Evolutionary conservation across 140 eudicot genomes (phyloP), one percentile per base, ranked within the genome.

Genomic region (Flaveria floridana): DNA sequence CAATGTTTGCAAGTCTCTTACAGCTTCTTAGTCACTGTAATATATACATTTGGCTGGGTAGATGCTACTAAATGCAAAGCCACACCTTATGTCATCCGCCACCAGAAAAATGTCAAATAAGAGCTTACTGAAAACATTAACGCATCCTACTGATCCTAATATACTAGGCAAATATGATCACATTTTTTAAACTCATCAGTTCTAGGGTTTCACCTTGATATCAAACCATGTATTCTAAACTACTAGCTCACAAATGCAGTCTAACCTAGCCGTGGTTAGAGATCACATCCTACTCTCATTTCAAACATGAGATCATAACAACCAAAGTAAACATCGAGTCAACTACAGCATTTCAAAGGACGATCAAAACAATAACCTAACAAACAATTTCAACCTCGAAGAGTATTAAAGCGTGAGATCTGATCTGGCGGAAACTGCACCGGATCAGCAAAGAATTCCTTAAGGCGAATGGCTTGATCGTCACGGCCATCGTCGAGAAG

Each of bases 401-500:
- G 96, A 51, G 96, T 73, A 81, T 88, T 91, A 67, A 91, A 88
- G 70, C 96, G 95, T 7, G 99, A 87, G 92, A 95, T 95, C 97
- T 88, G 97, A 85, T 95, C 99, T 37, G 99, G 92, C 28, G 99
- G 97, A 68, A 95, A 95, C 18, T 91, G 97, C 66, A 90, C 42
- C 16, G 95, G 91, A 87, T 95, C 91, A 53, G 95, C 81, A 75
- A 95, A 95, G 76, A 88, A 91, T 30, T 95, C 82, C 75, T 95
- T 95, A 64, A 95, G 96, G 53, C 99, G 97, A 80, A 95, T 95
- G 14, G 99, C 99, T 41, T 86, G 97, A 79, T 84, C 88, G 50
- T 88, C 92, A 50, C 97, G 94, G 44, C 97, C 99, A 44, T 95
- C 99, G 42, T 95, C 99, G 75, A 95, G 94, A 26, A 95, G 99